phyloP scores from a whole-genome alignment of 148 eudicot species.

The Camellia japonica region DNA sequence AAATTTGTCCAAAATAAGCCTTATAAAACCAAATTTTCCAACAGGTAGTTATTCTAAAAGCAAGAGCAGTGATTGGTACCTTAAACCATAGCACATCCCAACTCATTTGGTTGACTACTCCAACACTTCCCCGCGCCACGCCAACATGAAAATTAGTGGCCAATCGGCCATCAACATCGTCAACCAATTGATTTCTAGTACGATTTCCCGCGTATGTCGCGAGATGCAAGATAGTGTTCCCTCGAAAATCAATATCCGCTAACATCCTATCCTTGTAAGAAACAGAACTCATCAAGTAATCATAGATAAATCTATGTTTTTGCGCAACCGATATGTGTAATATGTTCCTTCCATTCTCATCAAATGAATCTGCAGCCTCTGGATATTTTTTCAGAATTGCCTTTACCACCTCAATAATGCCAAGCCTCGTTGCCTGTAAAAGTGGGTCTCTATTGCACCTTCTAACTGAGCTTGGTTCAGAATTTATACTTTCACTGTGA shows the following conservation, averaged over 20 bases:
- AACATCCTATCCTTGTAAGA: no score
- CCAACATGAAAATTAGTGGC: neutral
- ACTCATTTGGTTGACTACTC: neutral
- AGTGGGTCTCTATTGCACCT: neutral
- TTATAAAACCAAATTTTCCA: no score
- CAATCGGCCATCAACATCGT: neutral
- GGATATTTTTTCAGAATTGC: neutral
- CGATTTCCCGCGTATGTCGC: neutral
- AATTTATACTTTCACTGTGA: no score
- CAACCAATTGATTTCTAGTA: neutral
- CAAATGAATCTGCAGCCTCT: no score
- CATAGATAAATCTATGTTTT: no score
- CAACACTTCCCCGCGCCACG: neutral
- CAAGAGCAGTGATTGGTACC: neutral
- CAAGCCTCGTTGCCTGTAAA: neutral
- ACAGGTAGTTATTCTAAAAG: no score
- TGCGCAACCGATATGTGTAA: no score
- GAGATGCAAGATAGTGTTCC: neutral
- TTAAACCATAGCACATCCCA: constrained; percentile 4
- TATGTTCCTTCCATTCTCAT: no score
- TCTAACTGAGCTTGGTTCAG: no score
- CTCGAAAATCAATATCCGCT: no score
- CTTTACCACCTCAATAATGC: neutral
- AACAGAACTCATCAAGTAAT: no score
- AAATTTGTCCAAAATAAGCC: no score